phyloP scores from a whole-genome alignment of 2,329 filamentous ascomycete genomes.

The Aspergillus japonicus region DNA sequence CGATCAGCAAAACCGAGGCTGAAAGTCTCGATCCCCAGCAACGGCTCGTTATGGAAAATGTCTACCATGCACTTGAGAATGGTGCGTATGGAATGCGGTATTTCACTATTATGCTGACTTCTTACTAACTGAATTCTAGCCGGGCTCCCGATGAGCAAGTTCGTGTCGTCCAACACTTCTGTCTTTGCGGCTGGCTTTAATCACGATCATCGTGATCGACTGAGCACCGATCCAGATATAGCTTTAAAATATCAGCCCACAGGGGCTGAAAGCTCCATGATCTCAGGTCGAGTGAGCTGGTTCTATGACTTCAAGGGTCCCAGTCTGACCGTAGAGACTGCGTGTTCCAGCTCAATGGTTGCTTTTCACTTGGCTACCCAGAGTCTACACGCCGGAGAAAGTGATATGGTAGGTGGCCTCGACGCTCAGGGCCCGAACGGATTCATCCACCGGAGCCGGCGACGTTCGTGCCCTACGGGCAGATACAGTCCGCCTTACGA shows the following conservation, averaged over 20 bases:
- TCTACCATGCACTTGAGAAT: slow-evolving; percentile 35
- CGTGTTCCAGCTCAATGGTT: slow-evolving; percentile 41
- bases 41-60: slow-evolving; percentile 34
- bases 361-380: slow-evolving; percentile 41
- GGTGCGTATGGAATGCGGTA: slow-evolving; percentile 1
- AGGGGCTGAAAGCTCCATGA: slow-evolving; percentile 19
- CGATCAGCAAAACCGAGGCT: slow-evolving; percentile 29
- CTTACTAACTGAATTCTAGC: slow-evolving; percentile 9
- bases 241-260: slow-evolving; percentile 25
- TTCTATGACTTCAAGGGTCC: slow-evolving; percentile 19
- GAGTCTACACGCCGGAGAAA: slow-evolving; percentile 22
- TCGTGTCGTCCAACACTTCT: slow-evolving; percentile 26
- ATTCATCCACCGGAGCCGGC: not conserved
- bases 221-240: slow-evolving; percentile 25
- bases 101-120: no score
- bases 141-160: slow-evolving; percentile 25
- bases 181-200: slow-evolving; percentile 29
- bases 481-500: slow-evolving; percentile 23
- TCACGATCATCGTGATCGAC: slow-evolving; percentile 25
- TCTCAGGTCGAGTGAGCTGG: slow-evolving; percentile 17
- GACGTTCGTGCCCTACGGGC: not conserved
- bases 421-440: not conserved
- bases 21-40: slow-evolving; percentile 35
- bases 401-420: slow-evolving; percentile 22
- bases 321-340: slow-evolving; percentile 41